Base-by-base conservation (phyloP, 1,284 basidiomycete genomes). In the Apiotrichum domesticum region DNA sequence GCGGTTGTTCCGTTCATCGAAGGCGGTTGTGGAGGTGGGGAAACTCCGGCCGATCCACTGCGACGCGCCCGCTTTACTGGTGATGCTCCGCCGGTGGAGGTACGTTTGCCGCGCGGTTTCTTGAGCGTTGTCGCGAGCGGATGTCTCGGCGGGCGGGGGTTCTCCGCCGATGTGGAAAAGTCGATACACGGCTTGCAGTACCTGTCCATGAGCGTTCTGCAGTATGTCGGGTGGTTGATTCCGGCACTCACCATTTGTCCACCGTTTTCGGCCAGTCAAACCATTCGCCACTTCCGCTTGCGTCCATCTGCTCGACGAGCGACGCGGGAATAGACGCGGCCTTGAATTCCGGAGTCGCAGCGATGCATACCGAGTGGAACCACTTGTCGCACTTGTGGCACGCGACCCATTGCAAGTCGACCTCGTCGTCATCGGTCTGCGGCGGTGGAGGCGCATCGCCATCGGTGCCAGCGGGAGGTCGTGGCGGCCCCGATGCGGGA, bases 321-420 rank as follows among this genome's bases (percentile, higher is more conserved):
- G 55, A 58, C 1, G 47, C 34, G 0, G 74, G 75, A 11, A 74
- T 56, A 0, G 67, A 68, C 6, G 35, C 40, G 10, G 47, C 52
- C 35, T 54, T 37, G 10, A 51, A 51, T 1, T 60, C 61, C 4
- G 60, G 58, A 2, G 51, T 54, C 1, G 58, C 52, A 3, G 67
- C 35, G 2, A 75, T 55, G 52, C 75, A 77, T 14, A 64, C 68
- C 0, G 70, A 64, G 62, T 77, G 75, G 39, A 66, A 71, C 75
- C 75, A 77, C 14, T 50, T 65, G 21, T 59, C 45, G 57, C 75
- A 77, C 46, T 69, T 70, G 11, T 64, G 63, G 51, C 75, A 77
- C 6, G 65, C 71, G 52, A 77, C 69, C 75, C 75, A 77, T 32
- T 62, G 57, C 35, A 73, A 59, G 13, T 59, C 63, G n/a, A 55